Percentiles rank a stretch among this genome's conserved stretches.
These are phyloP conservation scores for Porcisia deanei DNA, from an alignment of 208 protist genomes.

Conservation along the genomic window DNA sequence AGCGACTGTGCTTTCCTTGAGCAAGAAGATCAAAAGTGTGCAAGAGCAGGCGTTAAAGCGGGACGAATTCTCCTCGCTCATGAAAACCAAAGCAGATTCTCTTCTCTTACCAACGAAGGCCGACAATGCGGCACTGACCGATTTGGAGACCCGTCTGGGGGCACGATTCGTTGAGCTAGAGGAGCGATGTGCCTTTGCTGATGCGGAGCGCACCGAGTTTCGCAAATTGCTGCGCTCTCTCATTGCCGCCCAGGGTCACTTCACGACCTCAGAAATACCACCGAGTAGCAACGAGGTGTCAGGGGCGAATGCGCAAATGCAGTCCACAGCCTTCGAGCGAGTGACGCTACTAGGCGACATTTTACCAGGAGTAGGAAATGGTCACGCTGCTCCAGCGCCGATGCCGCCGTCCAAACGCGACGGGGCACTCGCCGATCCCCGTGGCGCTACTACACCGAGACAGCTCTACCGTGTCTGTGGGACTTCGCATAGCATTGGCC, in stretches of 20 bases:
- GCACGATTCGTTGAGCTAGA: constrained; percentile 65
- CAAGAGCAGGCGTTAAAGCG: constrained; percentile 49
- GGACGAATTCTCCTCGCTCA: constrained; percentile 44
- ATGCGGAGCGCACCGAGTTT: constrained; percentile 76
- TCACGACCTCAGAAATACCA: background rate
- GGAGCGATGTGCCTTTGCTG: constrained; percentile 75
- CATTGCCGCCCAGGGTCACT: constrained; percentile 25
- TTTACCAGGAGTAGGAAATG: constrained; percentile 3
- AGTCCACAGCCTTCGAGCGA: background rate
- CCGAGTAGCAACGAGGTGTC: background rate
- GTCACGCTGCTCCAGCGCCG: background rate
- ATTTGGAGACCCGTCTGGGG: constrained; percentile 52
- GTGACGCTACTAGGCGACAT: constrained; percentile 20
- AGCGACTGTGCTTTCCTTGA: constrained; percentile 15
- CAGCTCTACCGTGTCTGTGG: constrained; percentile 27
- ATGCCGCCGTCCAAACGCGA: background rate
- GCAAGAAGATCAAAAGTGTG: constrained; percentile 48
- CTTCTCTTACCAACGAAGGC: constrained; percentile 54
- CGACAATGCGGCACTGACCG: constrained; percentile 51
- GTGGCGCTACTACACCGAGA: constrained; percentile 1
- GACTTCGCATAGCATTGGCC: constrained; percentile 1
- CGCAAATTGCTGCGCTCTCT: constrained; percentile 54
- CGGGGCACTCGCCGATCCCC: background rate
- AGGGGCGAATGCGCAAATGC: background rate
- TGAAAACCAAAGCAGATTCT: constrained; percentile 61